Percentiles rank a stretch among this genome's conserved stretches.
These are phyloP conservation scores for Pochonia chlamydosporia DNA, from an alignment of 2,329 filamentous ascomycete species.

Conservation along the genomic window DNA sequence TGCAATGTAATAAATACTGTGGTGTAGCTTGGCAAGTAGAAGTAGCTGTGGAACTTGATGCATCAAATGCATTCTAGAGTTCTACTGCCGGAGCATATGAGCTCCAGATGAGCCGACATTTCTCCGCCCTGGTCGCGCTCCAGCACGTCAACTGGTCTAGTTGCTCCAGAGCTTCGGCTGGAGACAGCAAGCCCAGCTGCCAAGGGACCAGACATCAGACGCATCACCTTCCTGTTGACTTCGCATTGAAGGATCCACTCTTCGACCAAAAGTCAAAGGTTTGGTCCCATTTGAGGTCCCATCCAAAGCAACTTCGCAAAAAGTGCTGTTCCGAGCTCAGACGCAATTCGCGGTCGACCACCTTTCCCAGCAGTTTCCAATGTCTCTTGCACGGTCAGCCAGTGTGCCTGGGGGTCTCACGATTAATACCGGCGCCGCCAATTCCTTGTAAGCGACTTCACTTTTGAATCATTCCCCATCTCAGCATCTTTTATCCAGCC, in stretches of 20 bases:
- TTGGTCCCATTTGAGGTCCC: too few species aligned
- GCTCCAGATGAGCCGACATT: conserved; percentile 19
- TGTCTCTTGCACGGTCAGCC: conserved; percentile 50
- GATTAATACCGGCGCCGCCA: conserved; percentile 59
- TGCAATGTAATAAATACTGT: too few species aligned
- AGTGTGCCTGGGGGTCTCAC: conserved; percentile 56
- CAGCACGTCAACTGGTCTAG: too few species aligned
- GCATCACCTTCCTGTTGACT: too few species aligned
- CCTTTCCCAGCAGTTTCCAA: conserved; percentile 17
- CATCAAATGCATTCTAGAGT: too few species aligned
- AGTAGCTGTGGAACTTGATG: too few species aligned
- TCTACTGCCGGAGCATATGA: conserved; percentile 5
- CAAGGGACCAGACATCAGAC: too few species aligned
- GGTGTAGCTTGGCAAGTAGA: too few species aligned
- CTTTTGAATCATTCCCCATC: too few species aligned
- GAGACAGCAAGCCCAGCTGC: too few species aligned
- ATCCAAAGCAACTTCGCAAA: conserved; percentile 3
- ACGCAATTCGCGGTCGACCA: conserved; percentile 1
- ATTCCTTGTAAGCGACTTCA: conserved; percentile 33
- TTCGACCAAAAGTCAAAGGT: conserved; percentile 1
- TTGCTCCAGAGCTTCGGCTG: too few species aligned
- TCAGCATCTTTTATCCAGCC: too few species aligned
- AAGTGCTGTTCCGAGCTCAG: conserved; percentile 5
- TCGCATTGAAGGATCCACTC: neutral
- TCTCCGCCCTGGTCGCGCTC: conserved; percentile 17